phyloP scores from a whole-genome alignment of 371 early-diverging fungal species.

The Circinella minor region DNA sequence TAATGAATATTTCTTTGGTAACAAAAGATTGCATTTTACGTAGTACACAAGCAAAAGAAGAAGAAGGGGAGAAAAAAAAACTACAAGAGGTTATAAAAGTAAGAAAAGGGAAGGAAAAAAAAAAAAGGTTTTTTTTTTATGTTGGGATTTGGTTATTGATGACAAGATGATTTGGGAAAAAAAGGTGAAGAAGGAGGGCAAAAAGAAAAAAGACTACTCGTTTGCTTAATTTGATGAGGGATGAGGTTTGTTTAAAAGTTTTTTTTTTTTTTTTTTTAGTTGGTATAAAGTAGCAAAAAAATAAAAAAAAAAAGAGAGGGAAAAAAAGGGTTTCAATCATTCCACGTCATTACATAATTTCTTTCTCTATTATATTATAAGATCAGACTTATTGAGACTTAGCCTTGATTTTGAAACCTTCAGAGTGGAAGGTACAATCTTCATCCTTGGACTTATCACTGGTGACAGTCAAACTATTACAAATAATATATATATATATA shows the following conservation, averaged over 20 bases:
- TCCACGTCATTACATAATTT: neutral
- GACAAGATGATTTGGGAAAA: neutral
- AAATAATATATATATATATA: neutral
- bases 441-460: constrained; percentile 12
- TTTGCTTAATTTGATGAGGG: too few relatives aligned
- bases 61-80: neutral
- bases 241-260: too few relatives aligned
- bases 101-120: too few relatives aligned
- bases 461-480: constrained; percentile 15
- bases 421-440: constrained; percentile 21
- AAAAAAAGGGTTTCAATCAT: neutral
- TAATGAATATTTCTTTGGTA: neutral
- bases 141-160: neutral
- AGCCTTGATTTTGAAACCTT: constrained; percentile 17
- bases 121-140: neutral
- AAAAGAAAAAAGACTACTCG: neutral
- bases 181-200: neutral
- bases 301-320: too few relatives aligned
- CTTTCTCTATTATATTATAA: too few relatives aligned
- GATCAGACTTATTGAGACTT: neutral
- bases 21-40: constrained; percentile 11
- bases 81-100: neutral
- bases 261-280: too few relatives aligned
- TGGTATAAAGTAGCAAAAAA: too few relatives aligned
- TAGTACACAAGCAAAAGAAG: constrained; percentile 6